These are phyloP conservation scores for Russula griseocarnosa DNA, from an alignment of 768 basidiomycete species.

Conservation along the genomic window DNA sequence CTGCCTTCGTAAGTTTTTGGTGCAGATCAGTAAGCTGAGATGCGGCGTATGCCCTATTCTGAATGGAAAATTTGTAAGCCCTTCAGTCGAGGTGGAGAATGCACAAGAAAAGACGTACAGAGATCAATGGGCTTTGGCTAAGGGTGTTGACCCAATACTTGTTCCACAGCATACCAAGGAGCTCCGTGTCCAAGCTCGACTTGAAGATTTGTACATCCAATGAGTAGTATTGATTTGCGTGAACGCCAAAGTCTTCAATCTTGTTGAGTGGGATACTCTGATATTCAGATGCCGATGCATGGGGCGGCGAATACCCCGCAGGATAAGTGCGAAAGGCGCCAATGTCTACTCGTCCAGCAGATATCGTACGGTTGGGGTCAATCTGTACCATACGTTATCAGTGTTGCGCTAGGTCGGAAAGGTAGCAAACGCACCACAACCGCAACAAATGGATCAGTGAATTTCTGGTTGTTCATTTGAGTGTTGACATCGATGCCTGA, in stretches of 20 bases:
- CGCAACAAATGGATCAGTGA: conserved; percentile 94
- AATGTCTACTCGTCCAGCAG: conserved; percentile 97
- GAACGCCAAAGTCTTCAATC: conserved; percentile 99
- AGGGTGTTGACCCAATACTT: conserved; percentile 99
- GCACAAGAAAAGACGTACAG: conserved; percentile 47
- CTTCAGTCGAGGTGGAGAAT: background rate
- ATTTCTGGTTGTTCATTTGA: conserved; percentile 91
- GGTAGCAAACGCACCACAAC: conserved; percentile 66
- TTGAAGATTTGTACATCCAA: conserved; percentile 96
- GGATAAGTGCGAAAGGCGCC: conserved; percentile 98
- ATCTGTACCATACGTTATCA: conserved; percentile 49
- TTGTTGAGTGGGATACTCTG: conserved; percentile 96
- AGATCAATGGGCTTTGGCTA: conserved; percentile 87
- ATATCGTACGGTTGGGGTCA: conserved; percentile 97
- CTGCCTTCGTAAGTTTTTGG: conserved; percentile 79
- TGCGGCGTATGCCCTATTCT: conserved; percentile 95
- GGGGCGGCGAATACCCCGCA: conserved; percentile 85
- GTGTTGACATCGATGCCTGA: conserved; percentile 99
- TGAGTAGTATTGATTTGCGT: conserved; percentile 93
- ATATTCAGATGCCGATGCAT: conserved; percentile 70
- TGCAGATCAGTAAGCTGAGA: conserved; percentile 87
- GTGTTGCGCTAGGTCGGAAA: background rate
- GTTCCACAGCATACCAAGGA: conserved; percentile 93
- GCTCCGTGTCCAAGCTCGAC: conserved; percentile 77
- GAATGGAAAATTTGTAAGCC: background rate